These are phyloP conservation scores for Lactifluus echinatus DNA, from an alignment of 768 basidiomycete species.

Conservation along the genomic window DNA sequence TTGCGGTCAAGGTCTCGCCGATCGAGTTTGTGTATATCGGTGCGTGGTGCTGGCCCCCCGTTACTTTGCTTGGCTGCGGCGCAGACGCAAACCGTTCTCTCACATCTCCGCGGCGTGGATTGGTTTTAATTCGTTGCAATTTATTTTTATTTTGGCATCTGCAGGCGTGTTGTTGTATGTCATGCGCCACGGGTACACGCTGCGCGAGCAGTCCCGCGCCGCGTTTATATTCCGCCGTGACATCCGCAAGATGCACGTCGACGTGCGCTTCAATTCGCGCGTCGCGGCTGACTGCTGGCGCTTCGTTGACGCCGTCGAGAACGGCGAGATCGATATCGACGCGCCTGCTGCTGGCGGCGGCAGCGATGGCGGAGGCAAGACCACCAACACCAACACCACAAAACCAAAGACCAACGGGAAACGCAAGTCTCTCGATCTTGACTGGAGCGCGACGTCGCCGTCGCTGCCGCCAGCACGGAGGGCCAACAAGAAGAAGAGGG, in stretches of 20 bases:
- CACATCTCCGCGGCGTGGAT: too few relatives aligned
- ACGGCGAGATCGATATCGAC: constrained; percentile 11
- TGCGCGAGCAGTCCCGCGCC: constrained; percentile 44
- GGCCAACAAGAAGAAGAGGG: not conserved
- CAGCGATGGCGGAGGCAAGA: too few relatives aligned
- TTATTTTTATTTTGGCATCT: too few relatives aligned
- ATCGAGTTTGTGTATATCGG: constrained; percentile 78
- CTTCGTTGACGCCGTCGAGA: constrained; percentile 36
- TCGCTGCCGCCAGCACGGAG: not conserved
- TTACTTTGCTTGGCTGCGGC: not conserved
- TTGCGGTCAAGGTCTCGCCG: constrained; percentile 54
- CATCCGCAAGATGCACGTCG: constrained; percentile 48
- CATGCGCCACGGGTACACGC: constrained; percentile 32
- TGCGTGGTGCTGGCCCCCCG: constrained; percentile 27
- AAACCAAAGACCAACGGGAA: not conserved
- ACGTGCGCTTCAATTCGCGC: constrained; percentile 53
- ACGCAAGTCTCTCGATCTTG: not conserved
- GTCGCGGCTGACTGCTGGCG: constrained; percentile 53
- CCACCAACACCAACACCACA: too few relatives aligned
- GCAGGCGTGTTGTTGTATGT: constrained; percentile 62
- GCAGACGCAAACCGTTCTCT: too few relatives aligned
- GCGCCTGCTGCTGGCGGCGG: not conserved
- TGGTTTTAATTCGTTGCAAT: not conserved
- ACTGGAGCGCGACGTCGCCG: not conserved
- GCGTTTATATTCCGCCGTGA: constrained; percentile 47